phyloP scores from a whole-genome alignment of 768 basidiomycete species.

The Suillus clintonianus region DNA sequence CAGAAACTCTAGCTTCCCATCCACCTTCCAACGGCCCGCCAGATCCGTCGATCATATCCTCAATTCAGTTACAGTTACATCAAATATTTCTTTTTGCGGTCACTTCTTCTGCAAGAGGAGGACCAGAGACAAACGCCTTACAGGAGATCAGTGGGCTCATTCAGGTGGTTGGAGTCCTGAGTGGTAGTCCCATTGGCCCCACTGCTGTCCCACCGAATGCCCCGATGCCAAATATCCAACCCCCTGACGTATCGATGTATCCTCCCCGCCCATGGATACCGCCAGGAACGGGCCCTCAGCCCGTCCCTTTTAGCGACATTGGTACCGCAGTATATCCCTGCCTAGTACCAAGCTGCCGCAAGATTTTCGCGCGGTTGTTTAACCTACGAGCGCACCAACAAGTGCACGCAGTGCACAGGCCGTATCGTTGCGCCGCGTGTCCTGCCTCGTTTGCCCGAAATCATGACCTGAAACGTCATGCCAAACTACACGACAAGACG shows the following conservation, averaged over 20 bases:
- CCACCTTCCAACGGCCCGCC: constrained; percentile 41
- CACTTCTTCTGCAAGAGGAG: constrained; percentile 60
- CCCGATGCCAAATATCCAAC: constrained; percentile 8
- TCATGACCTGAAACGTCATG: constrained; percentile 80
- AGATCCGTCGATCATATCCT: constrained; percentile 61
- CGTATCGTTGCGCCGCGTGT: constrained; percentile 63
- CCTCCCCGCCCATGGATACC: constrained; percentile 33
- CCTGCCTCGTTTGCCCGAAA: constrained; percentile 78
- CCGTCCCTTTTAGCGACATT: constrained; percentile 47
- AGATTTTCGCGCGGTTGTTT: constrained; percentile 70
- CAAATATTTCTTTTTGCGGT: constrained; percentile 80
- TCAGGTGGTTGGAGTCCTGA: constrained; percentile 79
- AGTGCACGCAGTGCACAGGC: constrained; percentile 62
- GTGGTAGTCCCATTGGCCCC: constrained; percentile 67
- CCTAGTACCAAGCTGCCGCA: constrained; percentile 61
- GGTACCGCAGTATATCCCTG: constrained; percentile 83
- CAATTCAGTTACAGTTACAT: constrained; percentile 71
- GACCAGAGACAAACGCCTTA: constrained; percentile 54
- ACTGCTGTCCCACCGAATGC: constrained; percentile 37
- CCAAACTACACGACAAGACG: constrained; percentile 68
- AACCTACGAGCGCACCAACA: constrained; percentile 73
- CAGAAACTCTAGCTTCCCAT: constrained; percentile 47
- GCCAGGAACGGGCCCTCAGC: constrained; percentile 18
- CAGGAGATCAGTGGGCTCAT: constrained; percentile 83
- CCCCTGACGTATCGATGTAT: constrained; percentile 34